Evolutionary conservation across 306 rosid species (phyloP), one percentile per base, ranked within the genome.

Genomic region (Begonia masoniana): DNA sequence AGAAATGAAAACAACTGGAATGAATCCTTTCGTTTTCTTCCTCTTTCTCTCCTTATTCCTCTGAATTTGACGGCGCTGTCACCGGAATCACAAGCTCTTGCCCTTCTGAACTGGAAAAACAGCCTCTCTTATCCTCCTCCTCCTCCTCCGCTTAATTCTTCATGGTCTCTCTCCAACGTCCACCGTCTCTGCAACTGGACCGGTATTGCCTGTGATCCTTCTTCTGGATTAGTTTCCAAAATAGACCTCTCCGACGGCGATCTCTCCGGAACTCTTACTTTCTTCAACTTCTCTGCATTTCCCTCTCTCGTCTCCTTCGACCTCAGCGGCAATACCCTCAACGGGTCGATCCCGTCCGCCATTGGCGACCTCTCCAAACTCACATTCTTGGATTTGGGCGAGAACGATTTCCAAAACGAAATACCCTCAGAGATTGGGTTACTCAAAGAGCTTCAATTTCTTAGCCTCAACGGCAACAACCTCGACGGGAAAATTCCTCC

Each of bases 51-150:
- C 59, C 52, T 70, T 19, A 69, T 78, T 51, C 84, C 72, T 14
- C 39, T 61, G 62, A 66, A 61, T 56, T 65, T 60, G 7, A 31
- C 67, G 45, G 52, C 15, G 62, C 88, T 11, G 9, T 80, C 94
- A 3, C 69, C 69, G 48, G 69, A 1, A 71, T 14, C 80, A 31
- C 86, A 82, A 70, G 96, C 88, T 41, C 62, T 73, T 52, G 72
- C 86, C 56, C 81, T 82, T 26, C 15, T 80, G n/a, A 74, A 55
- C 56, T 87, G 96, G 96, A 87, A 75, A 51, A 61, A 62, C 54
- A 74, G 42, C 24, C 54, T 79, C 6, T 45, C 65, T 52, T 45
- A 42, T 42, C 66, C 83, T 41, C 63, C 76, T 7, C 10, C 52
- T 5, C 64, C 23, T 36, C 67, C 42, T 54, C 74, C 39, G 51